Conservation (phyloP, 2,329 filamentous ascomycete genomes). For the Colletotrichum sansevieriae region DNA sequence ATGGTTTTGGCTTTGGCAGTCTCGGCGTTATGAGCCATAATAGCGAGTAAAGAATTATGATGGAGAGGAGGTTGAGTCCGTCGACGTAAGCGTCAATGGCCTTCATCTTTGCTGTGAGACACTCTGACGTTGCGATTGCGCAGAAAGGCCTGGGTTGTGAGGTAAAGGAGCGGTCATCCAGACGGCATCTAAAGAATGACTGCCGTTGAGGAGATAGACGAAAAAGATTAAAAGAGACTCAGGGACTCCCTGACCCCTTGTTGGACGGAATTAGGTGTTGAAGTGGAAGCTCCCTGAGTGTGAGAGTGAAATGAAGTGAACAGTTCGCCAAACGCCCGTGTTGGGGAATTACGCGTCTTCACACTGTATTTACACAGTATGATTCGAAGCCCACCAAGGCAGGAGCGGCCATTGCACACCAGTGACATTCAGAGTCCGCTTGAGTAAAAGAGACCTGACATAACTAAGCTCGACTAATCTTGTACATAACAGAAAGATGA, state of each 20-base stretch:
- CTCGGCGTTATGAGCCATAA: conserved; percentile 31
- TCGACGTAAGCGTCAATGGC: conserved; percentile 38
- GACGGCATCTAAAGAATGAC: not conserved
- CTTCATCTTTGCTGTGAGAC: conserved; percentile 29
- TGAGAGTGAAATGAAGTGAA: conserved; percentile 31
- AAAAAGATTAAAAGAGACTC: not conserved
- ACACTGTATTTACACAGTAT: conserved; percentile 32
- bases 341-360: conserved; percentile 12
- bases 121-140: not conserved
- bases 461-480: no score
- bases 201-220: not conserved
- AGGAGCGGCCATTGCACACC: not conserved
- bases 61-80: conserved; percentile 34
- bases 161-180: not conserved
- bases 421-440: not conserved
- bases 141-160: not conserved
- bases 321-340: conserved; percentile 25
- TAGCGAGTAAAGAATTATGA: conserved; percentile 27
- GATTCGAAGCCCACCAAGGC: no score
- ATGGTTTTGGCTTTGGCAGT: conserved; percentile 24
- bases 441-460: no score
- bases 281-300: not conserved
- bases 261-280: not conserved
- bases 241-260: not conserved
- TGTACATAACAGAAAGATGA: no score